phyloP scores from a whole-genome alignment of 139 green algal genomes.

The Monoraphidium neglectum region DNA sequence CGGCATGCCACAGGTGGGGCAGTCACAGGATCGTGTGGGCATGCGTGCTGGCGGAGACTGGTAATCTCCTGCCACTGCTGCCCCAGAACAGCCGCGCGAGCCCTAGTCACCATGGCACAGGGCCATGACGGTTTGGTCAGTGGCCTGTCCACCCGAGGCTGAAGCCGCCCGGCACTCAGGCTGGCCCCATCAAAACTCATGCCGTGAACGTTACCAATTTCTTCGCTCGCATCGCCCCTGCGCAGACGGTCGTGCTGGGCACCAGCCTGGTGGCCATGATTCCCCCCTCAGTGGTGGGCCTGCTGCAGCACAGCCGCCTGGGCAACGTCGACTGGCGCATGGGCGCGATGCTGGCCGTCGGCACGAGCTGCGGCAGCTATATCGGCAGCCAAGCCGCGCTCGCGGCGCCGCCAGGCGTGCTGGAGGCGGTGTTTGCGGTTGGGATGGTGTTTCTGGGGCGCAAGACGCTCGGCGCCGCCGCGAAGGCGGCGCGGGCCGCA shows the following conservation, averaged over 20 bases:
- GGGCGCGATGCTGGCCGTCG: conserved; percentile 54
- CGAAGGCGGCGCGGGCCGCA: background rate
- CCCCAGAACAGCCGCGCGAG: too few relatives aligned
- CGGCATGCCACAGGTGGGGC: too few relatives aligned
- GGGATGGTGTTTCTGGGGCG: conserved; percentile 71
- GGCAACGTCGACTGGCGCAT: conserved; percentile 80
- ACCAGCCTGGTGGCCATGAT: conserved; percentile 75
- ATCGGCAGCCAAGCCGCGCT: conserved; percentile 58
- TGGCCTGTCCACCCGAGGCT: too few relatives aligned
- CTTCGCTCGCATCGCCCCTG: conserved; percentile 14
- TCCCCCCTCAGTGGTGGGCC: conserved; percentile 43
- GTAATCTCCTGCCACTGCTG: too few relatives aligned
- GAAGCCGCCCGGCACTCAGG: too few relatives aligned
- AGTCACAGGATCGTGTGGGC: too few relatives aligned
- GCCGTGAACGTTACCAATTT: background rate
- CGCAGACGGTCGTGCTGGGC: conserved; percentile 56
- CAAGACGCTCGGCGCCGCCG: conserved; percentile 49
- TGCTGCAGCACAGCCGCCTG: conserved; percentile 63
- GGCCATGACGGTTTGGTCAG: too few relatives aligned
- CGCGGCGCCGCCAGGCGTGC: conserved; percentile 43
- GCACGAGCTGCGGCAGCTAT: conserved; percentile 57
- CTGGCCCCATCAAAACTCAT: background rate
- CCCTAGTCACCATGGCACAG: too few relatives aligned
- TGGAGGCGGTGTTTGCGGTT: conserved; percentile 64
- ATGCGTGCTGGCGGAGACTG: too few relatives aligned